A percentile compares a stretch with the other conserved stretches of the same genome.
These are phyloP conservation scores for Blumeria hordei DNA, from an alignment of 2,329 filamentous ascomycete genomes.

Conservation along the genomic window DNA sequence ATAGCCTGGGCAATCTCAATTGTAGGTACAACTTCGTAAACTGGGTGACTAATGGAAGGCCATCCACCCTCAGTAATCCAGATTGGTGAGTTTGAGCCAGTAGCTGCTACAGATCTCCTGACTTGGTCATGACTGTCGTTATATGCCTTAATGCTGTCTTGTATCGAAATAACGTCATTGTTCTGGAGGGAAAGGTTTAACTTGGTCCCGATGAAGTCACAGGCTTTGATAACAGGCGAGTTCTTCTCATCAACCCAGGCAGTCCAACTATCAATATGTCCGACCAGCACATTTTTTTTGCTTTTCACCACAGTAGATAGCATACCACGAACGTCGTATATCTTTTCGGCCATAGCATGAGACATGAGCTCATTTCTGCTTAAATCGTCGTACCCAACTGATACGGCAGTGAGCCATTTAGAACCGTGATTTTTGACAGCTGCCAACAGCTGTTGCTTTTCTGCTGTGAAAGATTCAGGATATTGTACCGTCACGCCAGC, in stretches of 20 bases:
- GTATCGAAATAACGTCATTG: constrained; percentile 19
- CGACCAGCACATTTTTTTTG: constrained; percentile 34
- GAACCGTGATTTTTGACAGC: constrained; percentile 46
- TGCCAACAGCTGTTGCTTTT: constrained; percentile 44
- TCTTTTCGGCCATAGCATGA: constrained; percentile 32
- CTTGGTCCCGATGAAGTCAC: constrained; percentile 66
- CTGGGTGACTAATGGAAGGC: constrained; percentile 20
- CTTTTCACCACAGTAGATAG: constrained; percentile 42
- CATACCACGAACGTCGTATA: constrained; percentile 34
- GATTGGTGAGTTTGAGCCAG: constrained; percentile 38
- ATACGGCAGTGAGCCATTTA: constrained; percentile 42
- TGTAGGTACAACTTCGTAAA: too few relatives aligned
- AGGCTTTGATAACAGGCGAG: constrained; percentile 38
- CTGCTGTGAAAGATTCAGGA: constrained; percentile 24
- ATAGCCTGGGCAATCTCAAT: too few relatives aligned
- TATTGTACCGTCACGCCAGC: constrained; percentile 6
- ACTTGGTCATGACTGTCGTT: constrained; percentile 39
- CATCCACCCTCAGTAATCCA: constrained; percentile 82
- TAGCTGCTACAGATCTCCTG: constrained; percentile 29
- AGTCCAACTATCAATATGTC: constrained; percentile 81
- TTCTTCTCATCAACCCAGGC: constrained; percentile 53
- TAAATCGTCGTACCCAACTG: constrained; percentile 66
- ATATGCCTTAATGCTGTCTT: constrained; percentile 6
- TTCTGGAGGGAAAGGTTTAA: constrained; percentile 76
- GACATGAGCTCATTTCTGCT: constrained; percentile 57